Evolutionary conservation across 2,329 filamentous ascomycete species (phyloP).

Genomic region (Sporothrix humicola): DNA sequence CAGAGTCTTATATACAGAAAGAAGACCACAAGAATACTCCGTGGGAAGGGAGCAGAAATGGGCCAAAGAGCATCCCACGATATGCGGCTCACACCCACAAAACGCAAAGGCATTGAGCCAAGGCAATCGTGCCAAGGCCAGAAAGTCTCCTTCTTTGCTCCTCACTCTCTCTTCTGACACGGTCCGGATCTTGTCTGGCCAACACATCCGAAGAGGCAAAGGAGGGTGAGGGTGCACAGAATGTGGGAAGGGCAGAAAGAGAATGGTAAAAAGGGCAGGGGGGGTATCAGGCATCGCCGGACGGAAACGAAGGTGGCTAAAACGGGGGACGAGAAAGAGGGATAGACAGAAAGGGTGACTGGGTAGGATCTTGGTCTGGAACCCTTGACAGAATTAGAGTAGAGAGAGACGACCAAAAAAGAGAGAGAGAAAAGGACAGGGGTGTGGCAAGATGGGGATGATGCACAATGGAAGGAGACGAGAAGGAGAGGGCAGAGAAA

Average conservation of each 20-base stretch:
- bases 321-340: constrained; percentile 39
- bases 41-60: background rate
- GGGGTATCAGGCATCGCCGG: constrained; percentile 44
- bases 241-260: too few relatives aligned
- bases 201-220: constrained; percentile 38
- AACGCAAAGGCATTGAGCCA: constrained; percentile 40
- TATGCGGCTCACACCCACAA: constrained; percentile 27
- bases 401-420: background rate
- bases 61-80: constrained; percentile 16
- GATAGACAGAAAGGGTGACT: background rate
- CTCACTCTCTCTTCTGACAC: constrained; percentile 38
- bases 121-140: constrained; percentile 43
- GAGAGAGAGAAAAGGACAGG: background rate
- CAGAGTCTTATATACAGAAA: constrained; percentile 49
- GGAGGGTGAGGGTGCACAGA: too few relatives aligned
- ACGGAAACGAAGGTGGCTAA: constrained; percentile 44
- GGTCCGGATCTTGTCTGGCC: constrained; percentile 21
- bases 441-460: background rate
- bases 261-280: constrained; percentile 45
- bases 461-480: constrained; percentile 1
- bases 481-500: constrained; percentile 21
- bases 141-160: constrained; percentile 33
- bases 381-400: constrained; percentile 26
- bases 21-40: background rate
- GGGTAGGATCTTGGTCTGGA: constrained; percentile 25